A percentile compares a stretch with the other conserved stretches of the same genome.
phyloP scores from a whole-genome alignment of 2,329 filamentous ascomycete genomes.

The Fusarium cicatricum region DNA sequence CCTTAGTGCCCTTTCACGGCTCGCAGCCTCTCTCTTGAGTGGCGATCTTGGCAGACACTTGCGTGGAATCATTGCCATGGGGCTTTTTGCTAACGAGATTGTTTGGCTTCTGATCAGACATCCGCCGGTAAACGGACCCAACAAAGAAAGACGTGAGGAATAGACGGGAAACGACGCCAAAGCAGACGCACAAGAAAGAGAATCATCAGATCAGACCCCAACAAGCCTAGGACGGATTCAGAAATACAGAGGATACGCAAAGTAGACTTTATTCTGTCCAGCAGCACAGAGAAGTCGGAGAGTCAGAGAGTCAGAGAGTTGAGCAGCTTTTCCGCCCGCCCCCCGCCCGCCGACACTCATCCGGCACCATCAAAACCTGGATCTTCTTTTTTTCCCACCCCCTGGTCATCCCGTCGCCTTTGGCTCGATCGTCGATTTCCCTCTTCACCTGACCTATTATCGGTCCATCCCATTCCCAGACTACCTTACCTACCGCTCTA shows the following conservation, averaged over 20 bases:
- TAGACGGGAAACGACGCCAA: conserved; percentile 17
- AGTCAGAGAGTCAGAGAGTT: too few relatives aligned
- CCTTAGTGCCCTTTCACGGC: conserved; percentile 9
- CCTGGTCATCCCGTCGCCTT: conserved; percentile 25
- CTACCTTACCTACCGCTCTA: conserved; percentile 23
- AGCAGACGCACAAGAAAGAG: conserved; percentile 3
- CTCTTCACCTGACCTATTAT: conserved; percentile 38
- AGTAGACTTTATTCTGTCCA: not conserved
- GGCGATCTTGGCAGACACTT: conserved; percentile 1
- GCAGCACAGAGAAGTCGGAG: too few relatives aligned
- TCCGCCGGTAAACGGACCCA: conserved; percentile 3
- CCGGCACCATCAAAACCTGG: conserved; percentile 22
- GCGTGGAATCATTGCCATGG: conserved; percentile 1
- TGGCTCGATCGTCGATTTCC: conserved; percentile 36
- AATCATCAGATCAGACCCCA: not conserved
- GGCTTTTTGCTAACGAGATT: conserved; percentile 19
- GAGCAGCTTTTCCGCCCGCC: too few relatives aligned
- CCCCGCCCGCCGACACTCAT: conserved; percentile 7
- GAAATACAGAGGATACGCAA: too few relatives aligned
- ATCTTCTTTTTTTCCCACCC: conserved; percentile 32
- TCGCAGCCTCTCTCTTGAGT: conserved; percentile 1
- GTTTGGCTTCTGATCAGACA: conserved; percentile 20
- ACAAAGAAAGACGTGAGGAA: conserved; percentile 10
- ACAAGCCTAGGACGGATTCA: too few relatives aligned
- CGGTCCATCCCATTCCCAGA: conserved; percentile 36